A percentile compares a stretch with the other conserved stretches of the same genome.
These are phyloP conservation scores for Lentinula lateritia DNA, from an alignment of 768 basidiomycete genomes.

Conservation along the genomic window DNA sequence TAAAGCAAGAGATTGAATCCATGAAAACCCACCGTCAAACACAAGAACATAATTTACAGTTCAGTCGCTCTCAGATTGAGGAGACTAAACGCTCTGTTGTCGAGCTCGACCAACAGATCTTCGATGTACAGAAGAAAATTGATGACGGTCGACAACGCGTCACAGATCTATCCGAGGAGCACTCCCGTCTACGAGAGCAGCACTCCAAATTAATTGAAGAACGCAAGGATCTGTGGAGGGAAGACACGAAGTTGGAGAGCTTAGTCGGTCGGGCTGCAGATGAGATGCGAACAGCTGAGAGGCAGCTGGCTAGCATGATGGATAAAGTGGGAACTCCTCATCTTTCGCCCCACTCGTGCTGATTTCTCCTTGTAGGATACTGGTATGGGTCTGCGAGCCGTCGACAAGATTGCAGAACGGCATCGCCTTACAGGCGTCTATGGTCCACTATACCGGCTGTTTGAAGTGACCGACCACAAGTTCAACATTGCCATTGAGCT, in stretches of 20 bases:
- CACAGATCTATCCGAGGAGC: slow-evolving; percentile 56
- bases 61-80: slow-evolving; percentile 45
- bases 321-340: slow-evolving; percentile 65
- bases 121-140: slow-evolving; percentile 49
- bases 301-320: slow-evolving; percentile 84
- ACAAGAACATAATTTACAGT: slow-evolving; percentile 52
- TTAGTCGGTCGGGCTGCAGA: slow-evolving; percentile 71
- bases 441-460: slow-evolving; percentile 90
- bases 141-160: slow-evolving; percentile 59
- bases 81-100: slow-evolving; percentile 40
- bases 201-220: slow-evolving; percentile 68
- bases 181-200: slow-evolving; percentile 57
- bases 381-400: slow-evolving; percentile 78
- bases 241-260: slow-evolving; percentile 84
- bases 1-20: slow-evolving; percentile 73
- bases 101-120: slow-evolving; percentile 56
- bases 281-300: slow-evolving; percentile 77
- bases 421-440: slow-evolving; percentile 79
- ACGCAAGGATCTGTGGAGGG: slow-evolving; percentile 91
- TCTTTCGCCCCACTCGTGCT: neutral
- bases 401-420: slow-evolving; percentile 77
- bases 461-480: slow-evolving; percentile 81
- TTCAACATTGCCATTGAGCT: slow-evolving; percentile 93
- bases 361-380: slow-evolving; percentile 63
- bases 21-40: slow-evolving; percentile 55